Base-by-base conservation (phyloP, 1,284 basidiomycete species). In the Hemileccinum hortonii region DNA sequence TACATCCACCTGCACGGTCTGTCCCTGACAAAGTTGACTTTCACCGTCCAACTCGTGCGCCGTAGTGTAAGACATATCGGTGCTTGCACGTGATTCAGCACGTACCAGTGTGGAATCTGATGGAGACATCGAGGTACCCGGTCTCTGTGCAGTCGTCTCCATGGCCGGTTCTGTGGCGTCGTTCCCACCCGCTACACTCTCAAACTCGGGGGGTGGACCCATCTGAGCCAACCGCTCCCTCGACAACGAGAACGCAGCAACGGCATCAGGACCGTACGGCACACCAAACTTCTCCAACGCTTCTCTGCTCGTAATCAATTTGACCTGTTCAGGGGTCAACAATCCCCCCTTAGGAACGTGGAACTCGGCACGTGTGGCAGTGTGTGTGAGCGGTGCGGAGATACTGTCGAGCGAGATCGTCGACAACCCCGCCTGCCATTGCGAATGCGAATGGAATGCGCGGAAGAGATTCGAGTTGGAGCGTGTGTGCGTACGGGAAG, bases 321-420 rank as follows among this genome's bases (percentile, higher is more conserved):
- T 74, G 52, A 82, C 65, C 60, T 82, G 80, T 49, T 82, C 79
- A 0, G 79, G 70, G 16, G 80, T 82, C 39, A 66, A 21, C 21
- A 80, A 73, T 0, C 81, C 80, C 8, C 69, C 64, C 45, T 69
- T 69, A 16, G 80, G 80, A 55, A 74, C 79, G 53, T 71, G 69
- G 48, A 82, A 77, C 56, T 76, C 76, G 3, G 79, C 76, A 38
- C 76, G 75, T 33, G 71, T 69, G 24, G 74, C 67, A 21, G 80
- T 82, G 59, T 82, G 77, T 21, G 75, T 65, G 22, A 82, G 70
- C 18, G 80, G 80, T 9, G 78, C 57, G 14, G 78, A 79, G 52
- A 82, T 82, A 12, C 69, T 75, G 58, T 72, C 67, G 32, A 79
- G 61, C 16, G 75, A 75, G 47, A 79, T 69, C 49, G 65, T 67